phyloP scores from a whole-genome alignment of 768 basidiomycete species.

The Mycena vitilis region DNA sequence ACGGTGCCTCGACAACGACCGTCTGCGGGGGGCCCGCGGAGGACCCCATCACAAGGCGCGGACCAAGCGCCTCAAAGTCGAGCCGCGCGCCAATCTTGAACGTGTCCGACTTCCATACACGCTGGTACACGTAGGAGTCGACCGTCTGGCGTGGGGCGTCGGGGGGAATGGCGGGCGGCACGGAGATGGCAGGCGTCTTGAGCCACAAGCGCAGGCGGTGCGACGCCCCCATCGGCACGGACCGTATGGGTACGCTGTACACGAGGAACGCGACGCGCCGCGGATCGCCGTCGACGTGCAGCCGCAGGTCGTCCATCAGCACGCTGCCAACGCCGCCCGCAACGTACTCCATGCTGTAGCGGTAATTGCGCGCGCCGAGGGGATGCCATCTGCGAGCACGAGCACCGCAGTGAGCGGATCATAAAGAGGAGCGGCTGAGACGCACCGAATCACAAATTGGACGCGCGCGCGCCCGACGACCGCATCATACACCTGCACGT shows the following conservation, averaged over 20 bases:
- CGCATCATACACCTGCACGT: conserved; percentile 65
- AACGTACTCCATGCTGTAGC: conserved; percentile 73
- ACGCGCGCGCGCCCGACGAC: conserved; percentile 68
- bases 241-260: conserved; percentile 67
- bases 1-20: conserved; percentile 37
- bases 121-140: conserved; percentile 70
- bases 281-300: conserved; percentile 68
- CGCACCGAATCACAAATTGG: conserved; percentile 66
- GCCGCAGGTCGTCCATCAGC: conserved; percentile 64
- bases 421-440: neutral
- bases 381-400: conserved; percentile 59
- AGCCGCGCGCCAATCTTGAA: conserved; percentile 71
- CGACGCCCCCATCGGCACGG: conserved; percentile 65
- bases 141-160: conserved; percentile 28
- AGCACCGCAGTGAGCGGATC: neutral
- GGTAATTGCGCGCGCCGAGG: conserved; percentile 57
- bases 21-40: conserved; percentile 53
- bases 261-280: conserved; percentile 66
- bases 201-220: conserved; percentile 77
- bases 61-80: conserved; percentile 63
- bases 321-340: conserved; percentile 68
- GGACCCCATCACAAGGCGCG: conserved; percentile 64
- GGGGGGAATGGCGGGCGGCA: conserved; percentile 30
- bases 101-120: conserved; percentile 72
- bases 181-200: conserved; percentile 53